Evolutionary conservation across 306 rosid species (phyloP), one percentile per base, ranked within the genome.

Genomic region (Fragaria ananassa): DNA sequence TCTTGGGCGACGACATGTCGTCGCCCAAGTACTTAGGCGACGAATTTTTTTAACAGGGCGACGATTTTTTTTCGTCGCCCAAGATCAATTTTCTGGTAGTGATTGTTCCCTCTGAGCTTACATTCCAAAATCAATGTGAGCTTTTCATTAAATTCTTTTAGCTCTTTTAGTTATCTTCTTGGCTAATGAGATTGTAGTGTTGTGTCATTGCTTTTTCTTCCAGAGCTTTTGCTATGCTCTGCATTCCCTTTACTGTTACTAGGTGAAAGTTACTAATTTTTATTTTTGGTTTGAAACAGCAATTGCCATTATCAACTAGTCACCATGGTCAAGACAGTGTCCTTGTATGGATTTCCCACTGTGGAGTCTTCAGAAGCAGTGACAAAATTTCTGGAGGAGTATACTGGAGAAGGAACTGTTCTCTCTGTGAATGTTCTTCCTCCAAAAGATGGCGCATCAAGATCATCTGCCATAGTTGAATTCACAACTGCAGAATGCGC

Each of bases 391-490:
- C 49, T 87, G 70, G 94, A 89, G 70, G 65, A 29, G 78, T 64
- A 57, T 37, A 81, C 84, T 31, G 94, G 91, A 50, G 34, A 58
- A 58, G 85, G 87, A 67, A 86, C 87, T 80, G 86, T 89, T 50
- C 74, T 58, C 65, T 80, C 78, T 19, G 60, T 78, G 44, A 68
- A 76, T 57, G 63, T 87, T 57, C 42, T 57, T 54, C 68, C 66
- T 23, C 51, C 72, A 25, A 83, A 75, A 45, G 72, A 58, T 18
- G 79, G 65, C 44, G 72, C 66, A 23, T 9, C 79, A 65, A 83
- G 78, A 61, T 39, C 84, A 70, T 69, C 68, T 74, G 93, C 82
- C 70, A 73, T 58, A 8, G 85, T 89, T 60, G 83, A 85, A 45
- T 89, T 89, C 85, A 85, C 56, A 44, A 57, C 68, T 42, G 42